Conservation (phyloP, 2,329 filamentous ascomycete species). For the Fusarium sp. region DNA sequence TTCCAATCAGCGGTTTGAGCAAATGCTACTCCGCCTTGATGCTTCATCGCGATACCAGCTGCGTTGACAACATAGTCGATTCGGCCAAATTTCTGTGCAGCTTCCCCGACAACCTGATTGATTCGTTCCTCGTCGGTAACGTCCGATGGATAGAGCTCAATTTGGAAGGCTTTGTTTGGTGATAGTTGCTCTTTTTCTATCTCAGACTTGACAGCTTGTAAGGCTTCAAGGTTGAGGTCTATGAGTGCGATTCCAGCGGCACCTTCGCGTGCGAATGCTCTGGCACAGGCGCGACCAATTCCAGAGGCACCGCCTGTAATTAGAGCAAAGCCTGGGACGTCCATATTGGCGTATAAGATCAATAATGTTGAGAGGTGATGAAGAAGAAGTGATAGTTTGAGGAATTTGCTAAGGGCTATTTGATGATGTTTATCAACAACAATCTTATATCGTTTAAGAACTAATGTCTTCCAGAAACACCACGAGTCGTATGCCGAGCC, state of each 20-base stretch:
- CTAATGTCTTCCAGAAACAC: fast-evolving
- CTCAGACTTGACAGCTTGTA: slow-evolving; percentile 35
- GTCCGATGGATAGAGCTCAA: slow-evolving; percentile 38
- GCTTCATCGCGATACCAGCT: slow-evolving; percentile 57
- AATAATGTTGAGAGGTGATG: fast-evolving
- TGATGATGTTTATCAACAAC: not conserved
- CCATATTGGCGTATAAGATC: slow-evolving; percentile 13
- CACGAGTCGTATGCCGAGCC: not conserved
- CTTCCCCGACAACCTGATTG: slow-evolving; percentile 44
- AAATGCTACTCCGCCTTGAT: slow-evolving; percentile 55
- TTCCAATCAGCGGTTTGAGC: slow-evolving; percentile 56
- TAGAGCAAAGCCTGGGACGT: slow-evolving; percentile 51
- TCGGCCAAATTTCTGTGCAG: slow-evolving; percentile 52
- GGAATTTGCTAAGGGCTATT: fast-evolving
- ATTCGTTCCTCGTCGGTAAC: slow-evolving; percentile 50
- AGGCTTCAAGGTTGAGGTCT: slow-evolving; percentile 44
- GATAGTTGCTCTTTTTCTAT: slow-evolving; percentile 33
- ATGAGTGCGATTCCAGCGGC: slow-evolving; percentile 49
- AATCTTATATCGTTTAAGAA: not conserved
- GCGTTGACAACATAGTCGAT: slow-evolving; percentile 59
- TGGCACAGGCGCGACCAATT: slow-evolving; percentile 51
- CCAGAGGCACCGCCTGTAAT: slow-evolving; percentile 52
- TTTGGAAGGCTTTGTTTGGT: not conserved
- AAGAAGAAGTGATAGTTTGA: fast-evolving
- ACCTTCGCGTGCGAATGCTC: slow-evolving; percentile 49